These are phyloP conservation scores for Mariannaea sp. DNA, from an alignment of 2,329 filamentous ascomycete genomes.

Conservation along the genomic window DNA sequence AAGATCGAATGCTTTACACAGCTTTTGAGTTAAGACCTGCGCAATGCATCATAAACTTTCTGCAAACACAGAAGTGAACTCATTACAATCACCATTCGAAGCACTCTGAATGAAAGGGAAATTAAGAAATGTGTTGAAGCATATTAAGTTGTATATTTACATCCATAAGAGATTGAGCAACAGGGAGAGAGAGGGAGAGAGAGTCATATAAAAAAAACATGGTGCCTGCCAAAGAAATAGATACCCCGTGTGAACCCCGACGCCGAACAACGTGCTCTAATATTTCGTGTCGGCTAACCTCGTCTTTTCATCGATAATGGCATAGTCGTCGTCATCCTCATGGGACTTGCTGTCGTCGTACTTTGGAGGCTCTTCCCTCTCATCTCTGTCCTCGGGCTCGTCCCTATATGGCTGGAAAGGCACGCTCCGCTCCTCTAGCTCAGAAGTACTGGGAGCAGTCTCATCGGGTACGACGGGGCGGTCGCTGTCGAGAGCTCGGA, in stretches of 20 bases:
- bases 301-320: slow-evolving; percentile 36
- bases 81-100: too few species aligned
- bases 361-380: slow-evolving; percentile 28
- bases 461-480: slow-evolving; percentile 29
- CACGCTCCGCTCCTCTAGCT: slow-evolving; percentile 36
- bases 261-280: slow-evolving; percentile 8
- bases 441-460: slow-evolving; percentile 26
- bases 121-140: too few species aligned
- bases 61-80: too few species aligned
- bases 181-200: too few species aligned
- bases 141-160: too few species aligned
- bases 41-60: too few species aligned
- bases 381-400: slow-evolving; percentile 8
- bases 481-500: slow-evolving; percentile 46
- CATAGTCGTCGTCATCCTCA: slow-evolving; percentile 23
- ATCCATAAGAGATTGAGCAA: too few species aligned
- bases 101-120: too few species aligned
- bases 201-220: too few species aligned
- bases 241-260: background rate
- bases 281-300: slow-evolving; percentile 34
- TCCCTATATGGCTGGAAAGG: slow-evolving; percentile 18
- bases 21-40: too few species aligned
- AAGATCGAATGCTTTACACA: too few species aligned
- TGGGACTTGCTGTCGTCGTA: slow-evolving; percentile 22
- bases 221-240: slow-evolving; percentile 3